Percentiles rank a stretch among this genome's conserved stretches.
Evolutionary conservation across 371 early-diverging fungal species (phyloP).

Genomic region (Phascolomyces articulosus): DNA sequence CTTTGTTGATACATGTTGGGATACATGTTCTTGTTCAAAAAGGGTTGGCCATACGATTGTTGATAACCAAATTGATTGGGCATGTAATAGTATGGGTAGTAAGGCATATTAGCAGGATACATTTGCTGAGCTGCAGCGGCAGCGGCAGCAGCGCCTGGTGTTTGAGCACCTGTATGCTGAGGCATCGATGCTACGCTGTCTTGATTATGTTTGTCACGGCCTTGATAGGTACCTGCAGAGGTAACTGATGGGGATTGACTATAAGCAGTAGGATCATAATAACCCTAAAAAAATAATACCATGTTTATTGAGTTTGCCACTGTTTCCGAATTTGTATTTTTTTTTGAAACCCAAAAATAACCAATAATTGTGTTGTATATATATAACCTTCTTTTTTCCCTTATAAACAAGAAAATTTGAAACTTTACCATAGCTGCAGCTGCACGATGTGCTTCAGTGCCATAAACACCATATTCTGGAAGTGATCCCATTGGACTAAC

Average conservation of each 20-base stretch:
- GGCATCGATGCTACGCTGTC: conserved; percentile 13
- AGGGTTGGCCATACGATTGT: conserved; percentile 80
- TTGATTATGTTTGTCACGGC: conserved; percentile 32
- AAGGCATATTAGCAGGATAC: conserved; percentile 52
- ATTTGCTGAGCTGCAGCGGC: conserved; percentile 22
- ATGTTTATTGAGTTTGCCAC: conserved; percentile 16
- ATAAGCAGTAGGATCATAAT: conserved; percentile 60
- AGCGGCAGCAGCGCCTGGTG: conserved; percentile 20
- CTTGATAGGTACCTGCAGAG: conserved; percentile 40
- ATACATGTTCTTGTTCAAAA: conserved; percentile 85
- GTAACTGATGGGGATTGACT: conserved; percentile 46
- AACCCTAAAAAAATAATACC: conserved; percentile 35
- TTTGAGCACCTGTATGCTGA: conserved; percentile 9
- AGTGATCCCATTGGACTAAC: conserved; percentile 70
- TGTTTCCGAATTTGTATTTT: too few species aligned
- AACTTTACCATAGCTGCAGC: conserved; percentile 46
- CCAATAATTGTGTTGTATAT: too few species aligned
- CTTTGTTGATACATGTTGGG: conserved; percentile 65
- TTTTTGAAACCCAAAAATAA: too few species aligned
- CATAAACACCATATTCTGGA: conserved; percentile 57
- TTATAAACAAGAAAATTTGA: background rate
- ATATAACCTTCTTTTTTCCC: too few species aligned
- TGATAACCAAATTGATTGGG: conserved; percentile 76
- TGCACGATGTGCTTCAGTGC: conserved; percentile 51
- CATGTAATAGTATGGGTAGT: conserved; percentile 80